Conservation (phyloP, 2,329 filamentous ascomycete species). For the Thelonectria blattea region DNA sequence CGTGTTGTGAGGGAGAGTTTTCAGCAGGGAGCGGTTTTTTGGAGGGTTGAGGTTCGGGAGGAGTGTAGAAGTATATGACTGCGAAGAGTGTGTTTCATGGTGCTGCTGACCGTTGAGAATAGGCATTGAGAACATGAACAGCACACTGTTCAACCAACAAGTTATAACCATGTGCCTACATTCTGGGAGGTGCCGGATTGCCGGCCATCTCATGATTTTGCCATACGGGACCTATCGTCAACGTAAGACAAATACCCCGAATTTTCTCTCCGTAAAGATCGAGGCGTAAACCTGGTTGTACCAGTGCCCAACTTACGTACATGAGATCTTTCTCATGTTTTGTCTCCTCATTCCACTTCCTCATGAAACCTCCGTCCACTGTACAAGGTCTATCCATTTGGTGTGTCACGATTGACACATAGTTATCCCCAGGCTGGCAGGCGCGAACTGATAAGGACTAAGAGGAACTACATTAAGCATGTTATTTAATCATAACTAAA, state of each 20-base stretch:
- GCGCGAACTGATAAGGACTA: neutral
- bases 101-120: too few species aligned
- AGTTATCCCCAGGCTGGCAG: neutral
- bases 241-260: neutral
- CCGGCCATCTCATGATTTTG: too few species aligned
- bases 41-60: too few species aligned
- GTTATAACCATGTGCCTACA: too few species aligned
- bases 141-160: too few species aligned
- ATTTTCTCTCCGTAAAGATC: neutral
- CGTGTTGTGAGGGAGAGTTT: slow-evolving; percentile 3
- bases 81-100: too few species aligned
- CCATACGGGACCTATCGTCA: neutral
- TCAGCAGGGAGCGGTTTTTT: neutral
- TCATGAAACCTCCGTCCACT: neutral
- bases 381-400: neutral
- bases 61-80: too few species aligned
- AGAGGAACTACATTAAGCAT: neutral
- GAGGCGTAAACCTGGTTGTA: neutral
- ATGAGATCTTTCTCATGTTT: neutral
- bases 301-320: neutral
- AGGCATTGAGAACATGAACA: too few species aligned
- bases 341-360: neutral
- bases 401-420: neutral
- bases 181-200: too few species aligned
- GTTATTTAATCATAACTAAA: neutral